These are phyloP conservation scores for Piloderma croceum DNA, from an alignment of 768 basidiomycete species.

Conservation along the genomic window DNA sequence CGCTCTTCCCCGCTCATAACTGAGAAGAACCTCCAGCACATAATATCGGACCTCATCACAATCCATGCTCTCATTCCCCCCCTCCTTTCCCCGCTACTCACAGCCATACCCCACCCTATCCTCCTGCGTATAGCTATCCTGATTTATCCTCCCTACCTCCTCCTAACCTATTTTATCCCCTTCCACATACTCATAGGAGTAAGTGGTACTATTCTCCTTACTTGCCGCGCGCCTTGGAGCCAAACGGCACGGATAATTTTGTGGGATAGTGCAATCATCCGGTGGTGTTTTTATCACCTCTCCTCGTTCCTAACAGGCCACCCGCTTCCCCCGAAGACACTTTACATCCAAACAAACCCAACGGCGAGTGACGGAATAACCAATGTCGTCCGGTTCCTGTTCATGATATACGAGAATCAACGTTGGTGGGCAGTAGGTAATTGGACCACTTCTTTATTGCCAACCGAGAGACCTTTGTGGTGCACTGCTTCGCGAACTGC, in stretches of 20 bases:
- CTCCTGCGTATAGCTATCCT: constrained; percentile 54
- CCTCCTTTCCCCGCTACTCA: too few relatives aligned
- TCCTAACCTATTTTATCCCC: constrained; percentile 57
- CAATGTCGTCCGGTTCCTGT: constrained; percentile 76
- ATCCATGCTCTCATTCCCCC: constrained; percentile 57
- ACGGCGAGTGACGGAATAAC: constrained; percentile 21
- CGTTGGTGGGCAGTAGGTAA: constrained; percentile 97
- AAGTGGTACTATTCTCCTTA: constrained; percentile 51
- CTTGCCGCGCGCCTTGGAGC: constrained; percentile 67
- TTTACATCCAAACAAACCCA: constrained; percentile 21
- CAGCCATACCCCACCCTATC: constrained; percentile 24
- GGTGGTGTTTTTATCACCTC: constrained; percentile 52
- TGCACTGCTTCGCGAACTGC: constrained; percentile 53
- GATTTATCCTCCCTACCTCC: constrained; percentile 60
- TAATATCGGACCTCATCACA: constrained; percentile 59
- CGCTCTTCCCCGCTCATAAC: constrained; percentile 36
- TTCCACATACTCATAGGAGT: constrained; percentile 57
- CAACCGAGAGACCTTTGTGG: constrained; percentile 89
- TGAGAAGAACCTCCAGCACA: constrained; percentile 47
- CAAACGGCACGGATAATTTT: constrained; percentile 47
- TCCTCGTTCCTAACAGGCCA: constrained; percentile 51
- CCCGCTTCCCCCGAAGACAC: constrained; percentile 33
- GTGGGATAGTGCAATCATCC: constrained; percentile 61
- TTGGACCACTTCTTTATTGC: constrained; percentile 90
- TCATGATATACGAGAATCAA: constrained; percentile 91